Conservation (phyloP, 805 yeast genomes). For the Yamadazyma nakazawae region DNA sequence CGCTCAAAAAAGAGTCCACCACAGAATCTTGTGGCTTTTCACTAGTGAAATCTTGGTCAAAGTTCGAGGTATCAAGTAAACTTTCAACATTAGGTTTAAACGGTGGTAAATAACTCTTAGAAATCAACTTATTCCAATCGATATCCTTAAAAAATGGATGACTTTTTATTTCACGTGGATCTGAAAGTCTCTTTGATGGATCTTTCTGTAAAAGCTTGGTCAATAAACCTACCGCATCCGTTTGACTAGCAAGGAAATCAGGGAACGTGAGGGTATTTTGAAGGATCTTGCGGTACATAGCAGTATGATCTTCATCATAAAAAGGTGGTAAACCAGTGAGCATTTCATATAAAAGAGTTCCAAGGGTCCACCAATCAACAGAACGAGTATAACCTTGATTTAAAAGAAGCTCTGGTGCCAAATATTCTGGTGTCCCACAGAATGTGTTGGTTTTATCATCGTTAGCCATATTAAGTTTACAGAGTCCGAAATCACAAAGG, state of each 20-base stretch:
- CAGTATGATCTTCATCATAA: constrained; percentile 88
- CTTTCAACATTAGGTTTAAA: constrained; percentile 88
- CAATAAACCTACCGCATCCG: constrained; percentile 76
- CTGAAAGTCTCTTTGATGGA: constrained; percentile 74
- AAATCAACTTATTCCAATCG: constrained; percentile 80
- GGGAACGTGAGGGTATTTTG: constrained; percentile 91
- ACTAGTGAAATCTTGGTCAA: constrained; percentile 86
- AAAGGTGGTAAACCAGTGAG: constrained; percentile 95
- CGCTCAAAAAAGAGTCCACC: constrained; percentile 87
- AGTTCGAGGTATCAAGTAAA: constrained; percentile 87
- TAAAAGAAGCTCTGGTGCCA: constrained; percentile 89
- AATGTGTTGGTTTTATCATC: constrained; percentile 88
- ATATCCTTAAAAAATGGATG: constrained; percentile 87
- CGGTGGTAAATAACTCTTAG: constrained; percentile 91
- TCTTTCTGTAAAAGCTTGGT: constrained; percentile 77
- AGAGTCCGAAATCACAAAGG: constrained; percentile 93
- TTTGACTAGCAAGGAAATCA: constrained; percentile 65
- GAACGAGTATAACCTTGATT: constrained; percentile 94
- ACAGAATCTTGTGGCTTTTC: constrained; percentile 95
- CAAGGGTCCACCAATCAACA: constrained; percentile 99
- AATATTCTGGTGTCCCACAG: constrained; percentile 97
- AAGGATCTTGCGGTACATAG: constrained; percentile 90
- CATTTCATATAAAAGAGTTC: constrained; percentile 92
- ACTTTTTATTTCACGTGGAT: constrained; percentile 77
- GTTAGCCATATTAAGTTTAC: constrained; percentile 90